These are phyloP conservation scores for Kondoa malvinella DNA, from an alignment of 768 basidiomycete species.

Conservation along the genomic window DNA sequence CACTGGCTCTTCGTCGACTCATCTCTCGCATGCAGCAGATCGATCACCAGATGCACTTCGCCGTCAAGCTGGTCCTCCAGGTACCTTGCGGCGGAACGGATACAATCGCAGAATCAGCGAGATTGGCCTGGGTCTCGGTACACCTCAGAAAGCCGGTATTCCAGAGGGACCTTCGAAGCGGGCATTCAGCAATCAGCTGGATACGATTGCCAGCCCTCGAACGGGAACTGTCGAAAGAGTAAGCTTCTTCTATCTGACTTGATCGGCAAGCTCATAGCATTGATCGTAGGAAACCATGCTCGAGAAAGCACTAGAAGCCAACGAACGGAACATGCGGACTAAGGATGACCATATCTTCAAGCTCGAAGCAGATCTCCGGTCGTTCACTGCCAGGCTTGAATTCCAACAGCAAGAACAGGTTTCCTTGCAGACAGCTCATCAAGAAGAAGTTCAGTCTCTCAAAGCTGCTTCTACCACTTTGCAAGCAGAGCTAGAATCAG, in stretches of 20 bases:
- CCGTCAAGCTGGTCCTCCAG: background rate
- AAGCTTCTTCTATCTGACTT: background rate
- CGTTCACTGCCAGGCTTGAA: conserved; percentile 4
- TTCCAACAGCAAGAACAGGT: background rate
- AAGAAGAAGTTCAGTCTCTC: background rate
- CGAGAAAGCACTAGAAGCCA: background rate
- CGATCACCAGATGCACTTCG: background rate
- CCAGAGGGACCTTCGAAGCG: background rate
- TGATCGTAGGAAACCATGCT: background rate
- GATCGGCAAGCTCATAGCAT: background rate
- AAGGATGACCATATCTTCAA: conserved; percentile 6
- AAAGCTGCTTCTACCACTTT: background rate
- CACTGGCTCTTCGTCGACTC: conserved; percentile 11
- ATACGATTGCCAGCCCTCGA: background rate
- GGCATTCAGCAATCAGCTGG: conserved; percentile 1
- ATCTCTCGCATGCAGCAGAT: background rate
- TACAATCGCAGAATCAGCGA: background rate
- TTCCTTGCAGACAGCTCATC: background rate
- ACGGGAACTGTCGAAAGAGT: background rate
- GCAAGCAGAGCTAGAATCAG: background rate
- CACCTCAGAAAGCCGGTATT: background rate
- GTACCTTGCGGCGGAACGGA: background rate
- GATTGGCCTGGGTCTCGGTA: background rate
- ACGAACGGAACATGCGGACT: background rate
- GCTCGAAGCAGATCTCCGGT: conserved; percentile 8